Conservation (phyloP, 495 filamentous ascomycete species). For the Tuber magnatum region DNA sequence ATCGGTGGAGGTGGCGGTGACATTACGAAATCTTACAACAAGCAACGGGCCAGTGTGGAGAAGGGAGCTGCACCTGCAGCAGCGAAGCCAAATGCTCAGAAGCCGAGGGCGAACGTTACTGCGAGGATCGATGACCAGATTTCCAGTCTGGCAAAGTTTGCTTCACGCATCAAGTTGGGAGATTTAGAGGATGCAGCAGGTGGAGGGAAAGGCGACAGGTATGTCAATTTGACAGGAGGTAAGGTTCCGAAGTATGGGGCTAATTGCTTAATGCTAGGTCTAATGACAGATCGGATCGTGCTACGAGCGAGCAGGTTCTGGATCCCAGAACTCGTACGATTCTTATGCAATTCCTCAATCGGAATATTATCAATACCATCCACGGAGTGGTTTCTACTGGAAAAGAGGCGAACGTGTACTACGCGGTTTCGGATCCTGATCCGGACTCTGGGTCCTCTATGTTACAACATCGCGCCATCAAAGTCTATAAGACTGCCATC, state of each 20-base stretch:
- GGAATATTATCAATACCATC: constrained; percentile 65
- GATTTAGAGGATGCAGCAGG: constrained; percentile 53
- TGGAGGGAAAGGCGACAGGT: constrained; percentile 47
- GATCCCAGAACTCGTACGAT: constrained; percentile 94
- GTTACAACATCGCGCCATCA: constrained; percentile 68
- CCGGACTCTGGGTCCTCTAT: constrained; percentile 48
- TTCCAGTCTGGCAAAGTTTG: constrained; percentile 71
- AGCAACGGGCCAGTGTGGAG: constrained; percentile 58
- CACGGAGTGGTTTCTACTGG: constrained; percentile 90
- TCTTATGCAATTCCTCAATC: constrained; percentile 87
- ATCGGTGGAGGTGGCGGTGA: constrained; percentile 48
- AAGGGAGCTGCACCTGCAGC: constrained; percentile 52
- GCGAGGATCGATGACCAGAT: constrained; percentile 82
- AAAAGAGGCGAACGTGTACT: constrained; percentile 97
- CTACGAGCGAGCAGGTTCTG: constrained; percentile 86
- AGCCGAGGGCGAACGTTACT: constrained; percentile 69
- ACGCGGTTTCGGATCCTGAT: constrained; percentile 54
- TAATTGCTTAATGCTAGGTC: constrained; percentile 9
- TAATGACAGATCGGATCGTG: constrained; percentile 82
- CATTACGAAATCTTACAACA: constrained; percentile 85
- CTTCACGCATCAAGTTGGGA: constrained; percentile 79
- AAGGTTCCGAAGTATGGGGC: not conserved
- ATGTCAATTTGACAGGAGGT: constrained; percentile 27
- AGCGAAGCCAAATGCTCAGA: constrained; percentile 75
- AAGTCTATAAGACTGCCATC: constrained; percentile 96